Conservation (phyloP, 1,284 basidiomycete genomes). For the Flammula alnicola region DNA sequence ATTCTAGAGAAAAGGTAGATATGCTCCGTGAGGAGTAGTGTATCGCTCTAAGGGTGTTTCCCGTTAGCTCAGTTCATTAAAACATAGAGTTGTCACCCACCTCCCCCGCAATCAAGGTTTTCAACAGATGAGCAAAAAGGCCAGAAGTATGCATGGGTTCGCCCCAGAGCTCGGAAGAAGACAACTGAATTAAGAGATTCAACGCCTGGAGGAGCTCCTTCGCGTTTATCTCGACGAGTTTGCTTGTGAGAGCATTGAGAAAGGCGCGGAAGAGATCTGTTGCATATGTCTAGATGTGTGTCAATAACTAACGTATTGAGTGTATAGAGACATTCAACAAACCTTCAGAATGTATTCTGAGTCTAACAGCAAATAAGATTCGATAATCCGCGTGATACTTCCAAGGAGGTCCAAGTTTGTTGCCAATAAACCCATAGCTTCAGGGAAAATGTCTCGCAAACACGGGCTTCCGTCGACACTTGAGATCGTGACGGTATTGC, state of each 20-base stretch:
- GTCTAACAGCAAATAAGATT: conserved; percentile 83
- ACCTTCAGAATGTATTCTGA: conserved; percentile 73
- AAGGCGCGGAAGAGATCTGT: conserved; percentile 61
- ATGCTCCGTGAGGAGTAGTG: conserved; percentile 64
- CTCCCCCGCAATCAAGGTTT: conserved; percentile 65
- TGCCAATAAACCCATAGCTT: conserved; percentile 62
- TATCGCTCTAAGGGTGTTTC: conserved; percentile 44
- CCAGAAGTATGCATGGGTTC: conserved; percentile 73
- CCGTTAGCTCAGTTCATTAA: background rate
- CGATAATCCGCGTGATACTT: conserved; percentile 70
- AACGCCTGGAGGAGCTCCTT: conserved; percentile 61
- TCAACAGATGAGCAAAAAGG: conserved; percentile 64
- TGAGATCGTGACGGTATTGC: conserved; percentile 66
- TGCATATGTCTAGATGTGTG: conserved; percentile 48
- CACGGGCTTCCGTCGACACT: conserved; percentile 51
- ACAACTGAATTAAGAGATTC: conserved; percentile 61
- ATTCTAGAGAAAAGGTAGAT: conserved; percentile 75
- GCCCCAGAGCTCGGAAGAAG: conserved; percentile 68
- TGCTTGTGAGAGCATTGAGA: conserved; percentile 50
- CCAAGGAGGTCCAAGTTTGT: conserved; percentile 79
- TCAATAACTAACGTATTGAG: conserved; percentile 3
- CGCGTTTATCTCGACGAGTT: conserved; percentile 55
- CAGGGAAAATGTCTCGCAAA: conserved; percentile 73
- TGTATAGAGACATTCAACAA: conserved; percentile 18
- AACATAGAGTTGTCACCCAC: conserved; percentile 37